These are phyloP conservation scores for Alloteropsis angusta DNA, from an alignment of 202 grass and related monocot species.

Conservation along the genomic window DNA sequence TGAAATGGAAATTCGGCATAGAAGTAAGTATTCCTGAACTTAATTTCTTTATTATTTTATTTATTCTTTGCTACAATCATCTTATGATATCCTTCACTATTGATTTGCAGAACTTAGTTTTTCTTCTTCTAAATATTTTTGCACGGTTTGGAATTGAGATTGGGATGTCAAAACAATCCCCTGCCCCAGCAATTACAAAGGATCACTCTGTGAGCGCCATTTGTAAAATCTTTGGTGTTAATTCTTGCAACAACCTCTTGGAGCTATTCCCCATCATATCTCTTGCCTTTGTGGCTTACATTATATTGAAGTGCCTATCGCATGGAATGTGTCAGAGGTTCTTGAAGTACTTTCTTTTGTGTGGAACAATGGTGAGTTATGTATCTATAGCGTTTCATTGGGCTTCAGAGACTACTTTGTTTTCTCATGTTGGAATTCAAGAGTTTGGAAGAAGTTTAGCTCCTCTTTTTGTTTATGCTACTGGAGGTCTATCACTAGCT, in stretches of 20 bases:
- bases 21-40: conserved; percentile 48
- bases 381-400: conserved; percentile 55
- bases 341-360: conserved; percentile 48
- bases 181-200: conserved; percentile 46
- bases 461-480: conserved; percentile 57
- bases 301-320: conserved; percentile 39
- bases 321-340: conserved; percentile 21
- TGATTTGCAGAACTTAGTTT: conserved; percentile 52
- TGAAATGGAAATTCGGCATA: conserved; percentile 35
- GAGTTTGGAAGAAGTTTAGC: conserved; percentile 50
- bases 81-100: conserved; percentile 22
- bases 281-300: conserved; percentile 44
- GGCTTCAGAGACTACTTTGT: conserved; percentile 49
- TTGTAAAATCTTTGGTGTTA: conserved; percentile 28
- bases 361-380: conserved; percentile 61
- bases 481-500: conserved; percentile 55
- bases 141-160: conserved; percentile 60
- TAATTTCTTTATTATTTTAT: conserved; percentile 18
- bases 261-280: conserved; percentile 52
- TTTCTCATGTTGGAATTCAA: conserved; percentile 19
- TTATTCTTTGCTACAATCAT: conserved; percentile 19
- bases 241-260: conserved; percentile 33
- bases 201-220: conserved; percentile 33
- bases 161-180: conserved; percentile 78
- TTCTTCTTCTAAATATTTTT: conserved; percentile 69